Evolutionary conservation across 306 rosid genomes (phyloP), one percentile per base, ranked within the genome.

Genomic region (Fragaria nilgerrensis): DNA sequence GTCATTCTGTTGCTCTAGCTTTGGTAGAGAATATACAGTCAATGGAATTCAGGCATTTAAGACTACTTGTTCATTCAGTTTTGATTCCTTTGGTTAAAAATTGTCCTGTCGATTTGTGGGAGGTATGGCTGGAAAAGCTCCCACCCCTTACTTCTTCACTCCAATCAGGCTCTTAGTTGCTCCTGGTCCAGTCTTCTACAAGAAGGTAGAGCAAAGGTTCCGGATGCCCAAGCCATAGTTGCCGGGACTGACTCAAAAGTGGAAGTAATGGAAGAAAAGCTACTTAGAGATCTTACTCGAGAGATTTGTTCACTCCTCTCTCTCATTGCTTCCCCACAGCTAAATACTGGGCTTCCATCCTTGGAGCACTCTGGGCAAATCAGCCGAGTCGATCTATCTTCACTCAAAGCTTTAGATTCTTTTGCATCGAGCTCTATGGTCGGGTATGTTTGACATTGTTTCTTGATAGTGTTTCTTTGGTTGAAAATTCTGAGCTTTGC

Each of bases 21-120:
- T 80, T 96, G 17, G 82, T 88, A 90, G 99, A 96, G 94, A 96
- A 96, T 85, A 77, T 92, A 77, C 96, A 91, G 63, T 89, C 97
- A 20, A 96, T 92, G 97, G 99, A 96, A 75, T 96, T 96, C 93
- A 89, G 99, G 86, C 99, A 96, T 86, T 81, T 91, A 69, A 88
- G 89, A 75, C 94, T 82, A 85, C 97, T 96, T 85, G 92, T 92
- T 79, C 99, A 96, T 87, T 88, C 97, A 50, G 81, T 82, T 80
- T 72, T 92, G 77, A 87, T 92, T 85, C 99, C 94, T 59, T 84
- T 96, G 83, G 91, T 89, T 67, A 96, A 91, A 82, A 20, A 71
- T 81, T 96, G 99, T 73, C 97, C 99, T 78, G 67, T 80, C 47
- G 91, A 92, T 71, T 80, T 86, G 91, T 91, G 99, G 98, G 98